Percentiles rank a stretch among this genome's conserved stretches.
Conservation (phyloP, 148 eudicot genomes). For the Fagopyrum tataricum region DNA sequence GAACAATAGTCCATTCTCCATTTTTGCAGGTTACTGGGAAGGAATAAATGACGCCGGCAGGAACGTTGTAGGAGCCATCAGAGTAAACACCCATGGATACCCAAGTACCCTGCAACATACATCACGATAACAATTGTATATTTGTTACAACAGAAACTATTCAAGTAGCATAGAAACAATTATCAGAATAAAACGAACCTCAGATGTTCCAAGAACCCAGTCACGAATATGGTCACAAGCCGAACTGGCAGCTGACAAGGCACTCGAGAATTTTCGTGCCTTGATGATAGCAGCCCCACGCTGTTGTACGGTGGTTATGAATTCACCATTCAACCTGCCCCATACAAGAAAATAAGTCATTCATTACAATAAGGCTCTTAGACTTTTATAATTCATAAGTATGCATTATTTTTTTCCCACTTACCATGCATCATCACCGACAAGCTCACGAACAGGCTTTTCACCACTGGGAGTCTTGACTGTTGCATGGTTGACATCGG, state of each 20-base stretch:
- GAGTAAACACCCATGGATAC: slow-evolving; percentile 99
- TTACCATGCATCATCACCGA: slow-evolving; percentile 85
- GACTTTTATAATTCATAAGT: not conserved
- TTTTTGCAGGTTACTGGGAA: slow-evolving; percentile 85
- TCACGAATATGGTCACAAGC: slow-evolving; percentile 98
- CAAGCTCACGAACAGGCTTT: slow-evolving; percentile 82
- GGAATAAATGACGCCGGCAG: slow-evolving; percentile 86
- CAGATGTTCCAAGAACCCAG: slow-evolving; percentile 98
- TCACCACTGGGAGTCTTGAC: slow-evolving; percentile 77
- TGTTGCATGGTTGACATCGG: slow-evolving; percentile 96
- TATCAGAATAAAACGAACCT: slow-evolving; percentile 39
- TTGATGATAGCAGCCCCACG: slow-evolving; percentile 99
- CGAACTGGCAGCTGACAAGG: slow-evolving; percentile 92
- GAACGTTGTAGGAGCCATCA: slow-evolving; percentile 92
- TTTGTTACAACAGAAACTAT: not conserved
- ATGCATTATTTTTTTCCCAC: not conserved
- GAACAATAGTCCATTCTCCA: slow-evolving; percentile 90
- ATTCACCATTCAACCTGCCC: slow-evolving; percentile 83
- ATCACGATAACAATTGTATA: not conserved
- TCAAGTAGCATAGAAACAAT: not conserved
- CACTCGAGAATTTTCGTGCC: slow-evolving; percentile 97
- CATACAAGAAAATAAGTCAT: not conserved
- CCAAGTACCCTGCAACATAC: slow-evolving; percentile 65
- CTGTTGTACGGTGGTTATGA: slow-evolving; percentile 85
- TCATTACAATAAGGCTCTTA: not conserved